Conservation (phyloP, 1,284 basidiomycete genomes). For the Omphalotus olearius region DNA sequence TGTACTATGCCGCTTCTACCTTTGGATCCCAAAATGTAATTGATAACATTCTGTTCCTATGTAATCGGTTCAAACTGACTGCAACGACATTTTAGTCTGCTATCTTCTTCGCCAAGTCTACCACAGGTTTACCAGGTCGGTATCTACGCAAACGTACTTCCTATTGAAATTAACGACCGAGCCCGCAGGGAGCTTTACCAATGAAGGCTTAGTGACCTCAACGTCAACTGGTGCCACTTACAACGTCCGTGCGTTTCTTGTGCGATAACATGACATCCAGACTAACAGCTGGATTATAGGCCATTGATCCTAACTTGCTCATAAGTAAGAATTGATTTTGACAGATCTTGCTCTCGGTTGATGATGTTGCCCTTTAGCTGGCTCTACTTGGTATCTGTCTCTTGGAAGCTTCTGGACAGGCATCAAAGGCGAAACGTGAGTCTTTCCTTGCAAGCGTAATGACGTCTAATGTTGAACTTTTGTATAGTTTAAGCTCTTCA, state of each 20-base stretch:
- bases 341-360: background rate
- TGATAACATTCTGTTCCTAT: background rate
- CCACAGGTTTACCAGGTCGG: slow-evolving; percentile 38
- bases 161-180: slow-evolving; percentile 5
- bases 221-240: slow-evolving; percentile 37
- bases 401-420: slow-evolving; percentile 51
- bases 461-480: background rate
- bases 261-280: background rate
- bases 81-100: slow-evolving; percentile 29
- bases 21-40: slow-evolving; percentile 45
- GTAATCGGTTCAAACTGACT: background rate
- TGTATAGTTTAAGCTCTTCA: slow-evolving; percentile 28
- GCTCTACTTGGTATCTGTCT: slow-evolving; percentile 39
- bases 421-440: slow-evolving; percentile 35
- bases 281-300: slow-evolving; percentile 25
- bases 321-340: background rate
- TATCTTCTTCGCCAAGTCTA: slow-evolving; percentile 46
- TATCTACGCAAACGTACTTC: background rate
- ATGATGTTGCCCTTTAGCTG: slow-evolving; percentile 20
- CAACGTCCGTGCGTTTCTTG: slow-evolving; percentile 38
- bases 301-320: slow-evolving; percentile 53
- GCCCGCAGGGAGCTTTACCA: slow-evolving; percentile 35
- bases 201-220: slow-evolving; percentile 47
- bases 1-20: slow-evolving; percentile 41
- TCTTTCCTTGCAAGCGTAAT: slow-evolving; percentile 6